phyloP scores from a whole-genome alignment of 2,329 filamentous ascomycete genomes.

The Ophiostoma pallidulum region DNA sequence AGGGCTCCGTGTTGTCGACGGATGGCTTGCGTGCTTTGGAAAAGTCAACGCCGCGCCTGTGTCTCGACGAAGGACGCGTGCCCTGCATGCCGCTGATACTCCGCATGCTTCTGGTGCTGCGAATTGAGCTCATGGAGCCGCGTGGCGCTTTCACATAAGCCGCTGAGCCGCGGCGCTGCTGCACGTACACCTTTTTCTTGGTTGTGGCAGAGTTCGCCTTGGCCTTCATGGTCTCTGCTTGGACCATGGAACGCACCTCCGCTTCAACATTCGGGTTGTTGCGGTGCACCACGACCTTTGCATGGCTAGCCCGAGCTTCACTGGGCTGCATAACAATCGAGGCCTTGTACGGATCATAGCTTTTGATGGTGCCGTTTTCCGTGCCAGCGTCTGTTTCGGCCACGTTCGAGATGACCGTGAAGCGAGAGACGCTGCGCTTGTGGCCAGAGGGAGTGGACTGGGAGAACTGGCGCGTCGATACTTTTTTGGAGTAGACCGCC shows the following conservation, averaged over 20 bases:
- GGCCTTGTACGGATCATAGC: slow-evolving; percentile 77
- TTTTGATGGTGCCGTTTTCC: slow-evolving; percentile 43
- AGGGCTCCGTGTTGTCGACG: slow-evolving; percentile 9
- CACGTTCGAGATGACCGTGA: slow-evolving; percentile 56
- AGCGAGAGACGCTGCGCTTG: slow-evolving; percentile 47
- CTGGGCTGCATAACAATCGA: slow-evolving; percentile 41
- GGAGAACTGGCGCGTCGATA: slow-evolving; percentile 53
- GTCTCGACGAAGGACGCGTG: slow-evolving; percentile 35
- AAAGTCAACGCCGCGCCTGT: slow-evolving; percentile 47
- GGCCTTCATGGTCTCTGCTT: slow-evolving; percentile 13
- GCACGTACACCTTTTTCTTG: slow-evolving; percentile 19
- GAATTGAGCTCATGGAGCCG: slow-evolving; percentile 41
- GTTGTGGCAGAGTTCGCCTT: background rate
- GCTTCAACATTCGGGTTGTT: slow-evolving; percentile 26
- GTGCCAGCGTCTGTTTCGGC: slow-evolving; percentile 33
- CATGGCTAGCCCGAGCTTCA: slow-evolving; percentile 45
- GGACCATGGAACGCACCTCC: slow-evolving; percentile 26
- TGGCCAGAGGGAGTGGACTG: slow-evolving; percentile 36
- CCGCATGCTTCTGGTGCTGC: slow-evolving; percentile 27
- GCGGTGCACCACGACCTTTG: slow-evolving; percentile 61
- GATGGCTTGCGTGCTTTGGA: slow-evolving; percentile 36
- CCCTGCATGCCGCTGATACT: slow-evolving; percentile 26
- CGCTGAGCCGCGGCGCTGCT: slow-evolving; percentile 22
- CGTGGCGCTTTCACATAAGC: slow-evolving; percentile 26
- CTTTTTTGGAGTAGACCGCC: slow-evolving; percentile 46